phyloP scores from a whole-genome alignment of 108 stramenopile genomes.

The Nitzschia palea region DNA sequence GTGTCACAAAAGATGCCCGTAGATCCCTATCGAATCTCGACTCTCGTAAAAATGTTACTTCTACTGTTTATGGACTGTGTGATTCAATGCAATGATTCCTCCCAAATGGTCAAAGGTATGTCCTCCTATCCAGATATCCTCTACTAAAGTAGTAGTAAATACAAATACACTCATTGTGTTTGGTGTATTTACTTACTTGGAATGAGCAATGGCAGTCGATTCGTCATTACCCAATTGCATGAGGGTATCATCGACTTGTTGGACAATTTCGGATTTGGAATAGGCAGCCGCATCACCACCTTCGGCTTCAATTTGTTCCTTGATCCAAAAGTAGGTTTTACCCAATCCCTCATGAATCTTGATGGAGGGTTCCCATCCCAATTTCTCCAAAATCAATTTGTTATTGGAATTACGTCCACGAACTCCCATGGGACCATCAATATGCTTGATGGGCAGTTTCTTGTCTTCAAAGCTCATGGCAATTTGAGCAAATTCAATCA shows the following conservation, averaged over 20 bases:
- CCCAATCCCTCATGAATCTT: constrained; percentile 85
- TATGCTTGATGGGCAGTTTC: constrained; percentile 94
- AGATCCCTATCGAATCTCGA: too few relatives aligned
- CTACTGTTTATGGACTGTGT: too few relatives aligned
- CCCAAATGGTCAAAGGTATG: too few relatives aligned
- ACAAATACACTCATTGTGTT: too few relatives aligned
- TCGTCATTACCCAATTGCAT: constrained; percentile 83
- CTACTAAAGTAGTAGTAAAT: too few relatives aligned
- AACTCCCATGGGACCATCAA: constrained; percentile 99
- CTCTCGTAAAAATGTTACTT: too few relatives aligned
- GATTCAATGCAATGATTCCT: too few relatives aligned
- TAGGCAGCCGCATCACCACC: constrained; percentile 69
- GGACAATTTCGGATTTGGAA: constrained; percentile 84
- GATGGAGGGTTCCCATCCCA: constrained; percentile 95
- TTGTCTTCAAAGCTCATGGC: constrained; percentile 90
- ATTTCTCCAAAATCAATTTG: constrained; percentile 89
- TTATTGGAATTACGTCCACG: constrained; percentile 98
- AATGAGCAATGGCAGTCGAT: constrained; percentile 41
- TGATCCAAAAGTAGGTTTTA: constrained; percentile 97
- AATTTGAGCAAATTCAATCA: constrained; percentile 94
- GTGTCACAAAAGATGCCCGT: too few relatives aligned
- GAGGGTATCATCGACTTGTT: constrained; percentile 88
- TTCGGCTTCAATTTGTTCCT: constrained; percentile 89
- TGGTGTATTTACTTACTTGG: not conserved
- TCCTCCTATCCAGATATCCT: too few relatives aligned